phyloP scores from a whole-genome alignment of 768 basidiomycete genomes.

The Tulasnella calospora region DNA sequence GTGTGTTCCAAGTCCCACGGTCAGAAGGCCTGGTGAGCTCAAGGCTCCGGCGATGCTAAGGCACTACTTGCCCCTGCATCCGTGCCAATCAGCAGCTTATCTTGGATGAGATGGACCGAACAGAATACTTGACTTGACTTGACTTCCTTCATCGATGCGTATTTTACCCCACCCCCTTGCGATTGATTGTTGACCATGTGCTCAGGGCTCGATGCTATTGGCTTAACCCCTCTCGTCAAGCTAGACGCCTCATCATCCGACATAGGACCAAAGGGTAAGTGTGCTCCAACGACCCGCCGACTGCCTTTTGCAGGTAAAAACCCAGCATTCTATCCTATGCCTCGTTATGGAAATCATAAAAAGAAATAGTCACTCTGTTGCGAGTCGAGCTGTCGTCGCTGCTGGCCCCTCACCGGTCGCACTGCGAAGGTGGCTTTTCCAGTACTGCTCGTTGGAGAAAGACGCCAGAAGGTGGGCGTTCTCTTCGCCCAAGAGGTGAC shows the following conservation, averaged over 20 bases:
- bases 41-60: neutral
- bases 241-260: neutral
- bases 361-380: neutral
- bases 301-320: neutral
- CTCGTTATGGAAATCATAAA: neutral
- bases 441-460: neutral
- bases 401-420: neutral
- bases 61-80: neutral
- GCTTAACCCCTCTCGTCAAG: neutral
- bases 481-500: neutral
- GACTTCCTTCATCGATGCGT: neutral
- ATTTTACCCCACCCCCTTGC: neutral
- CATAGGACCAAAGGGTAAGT: neutral
- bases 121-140: constrained; percentile 8
- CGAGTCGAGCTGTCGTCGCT: constrained; percentile 7
- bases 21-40: constrained; percentile 1
- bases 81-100: constrained; percentile 1
- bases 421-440: neutral
- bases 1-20: neutral
- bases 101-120: constrained; percentile 11
- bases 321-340: neutral
- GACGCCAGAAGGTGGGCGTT: neutral
- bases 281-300: neutral
- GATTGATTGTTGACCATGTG: neutral
- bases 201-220: neutral